phyloP scores from a whole-genome alignment of 148 eudicot genomes.

The Spergularia marina region DNA sequence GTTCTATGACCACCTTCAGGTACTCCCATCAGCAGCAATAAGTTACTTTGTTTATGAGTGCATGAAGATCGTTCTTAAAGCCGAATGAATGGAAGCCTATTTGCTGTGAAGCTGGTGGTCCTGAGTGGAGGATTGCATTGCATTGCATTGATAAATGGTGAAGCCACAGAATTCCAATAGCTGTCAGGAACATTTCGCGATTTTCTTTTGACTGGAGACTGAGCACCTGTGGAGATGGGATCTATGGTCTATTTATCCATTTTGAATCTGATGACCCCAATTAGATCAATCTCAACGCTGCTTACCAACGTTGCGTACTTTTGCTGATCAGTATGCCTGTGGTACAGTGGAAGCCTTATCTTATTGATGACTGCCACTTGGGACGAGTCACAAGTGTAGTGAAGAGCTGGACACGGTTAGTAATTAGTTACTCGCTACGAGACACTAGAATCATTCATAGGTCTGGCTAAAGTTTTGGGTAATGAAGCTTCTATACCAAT shows the following conservation, averaged over 20 bases:
- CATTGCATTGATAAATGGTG: conserved; percentile 1
- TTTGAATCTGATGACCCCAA: conserved; percentile 6
- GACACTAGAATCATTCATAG: conserved; percentile 7
- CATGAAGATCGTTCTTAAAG: conserved; percentile 65
- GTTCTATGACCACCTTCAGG: conserved; percentile 37
- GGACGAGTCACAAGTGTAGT: background rate
- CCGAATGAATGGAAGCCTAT: conserved; percentile 36
- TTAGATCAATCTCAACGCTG: background rate
- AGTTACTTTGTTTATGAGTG: conserved; percentile 67
- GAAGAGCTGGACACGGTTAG: conserved; percentile 5
- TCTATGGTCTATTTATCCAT: background rate
- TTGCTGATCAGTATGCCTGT: background rate
- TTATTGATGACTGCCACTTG: background rate
- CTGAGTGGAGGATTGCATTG: conserved; percentile 4
- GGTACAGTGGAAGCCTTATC: background rate
- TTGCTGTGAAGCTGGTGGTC: background rate
- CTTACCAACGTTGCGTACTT: background rate
- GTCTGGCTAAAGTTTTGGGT: conserved; percentile 5
- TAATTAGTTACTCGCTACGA: background rate
- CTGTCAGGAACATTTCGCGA: conserved; percentile 7
- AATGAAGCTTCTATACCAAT: background rate
- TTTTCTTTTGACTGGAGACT: background rate
- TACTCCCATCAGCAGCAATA: conserved; percentile 64
- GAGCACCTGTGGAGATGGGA: background rate
- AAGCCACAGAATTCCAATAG: conserved; percentile 1